phyloP scores from a whole-genome alignment of 805 yeast genomes.

The Wickerhamomyces hampshirensis region DNA sequence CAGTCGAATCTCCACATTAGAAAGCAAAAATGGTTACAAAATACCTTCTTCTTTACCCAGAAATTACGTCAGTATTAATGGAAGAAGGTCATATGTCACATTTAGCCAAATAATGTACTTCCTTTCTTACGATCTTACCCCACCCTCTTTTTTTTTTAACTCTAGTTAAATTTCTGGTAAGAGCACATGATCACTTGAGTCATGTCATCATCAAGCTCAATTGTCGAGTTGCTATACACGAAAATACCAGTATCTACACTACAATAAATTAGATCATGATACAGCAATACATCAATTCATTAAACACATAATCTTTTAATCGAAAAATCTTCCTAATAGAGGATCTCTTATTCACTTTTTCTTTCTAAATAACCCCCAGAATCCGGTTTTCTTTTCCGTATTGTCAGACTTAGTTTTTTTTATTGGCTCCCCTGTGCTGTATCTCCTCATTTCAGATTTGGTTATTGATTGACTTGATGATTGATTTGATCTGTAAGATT shows the following conservation, averaged over 20 bases:
- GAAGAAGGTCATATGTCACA: not conserved
- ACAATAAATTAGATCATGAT: no score
- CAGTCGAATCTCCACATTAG: constrained; percentile 5
- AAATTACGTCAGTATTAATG: not conserved
- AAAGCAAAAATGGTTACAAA: not conserved
- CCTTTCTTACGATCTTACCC: not conserved
- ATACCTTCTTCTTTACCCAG: not conserved
- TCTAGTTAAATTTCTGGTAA: no score
- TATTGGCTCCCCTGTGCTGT: constrained; percentile 1
- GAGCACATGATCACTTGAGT: no score
- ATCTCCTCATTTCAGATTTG: not conserved
- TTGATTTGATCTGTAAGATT: not conserved
- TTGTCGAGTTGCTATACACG: no score
- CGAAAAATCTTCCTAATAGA: no score
- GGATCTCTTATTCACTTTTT: constrained; percentile 7
- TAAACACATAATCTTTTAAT: not conserved
- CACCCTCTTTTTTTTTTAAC: not conserved
- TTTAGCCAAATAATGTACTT: no score
- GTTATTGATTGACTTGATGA: constrained; percentile 4
- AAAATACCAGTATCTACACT: no score
- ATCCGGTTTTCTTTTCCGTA: constrained; percentile 8
- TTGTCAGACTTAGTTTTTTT: constrained; percentile 10
- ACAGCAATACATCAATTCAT: not conserved
- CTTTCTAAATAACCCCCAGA: constrained; percentile 14
- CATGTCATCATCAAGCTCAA: no score